Conservation (phyloP, 2,329 filamentous ascomycete species). For the Lanzia echinophila region DNA sequence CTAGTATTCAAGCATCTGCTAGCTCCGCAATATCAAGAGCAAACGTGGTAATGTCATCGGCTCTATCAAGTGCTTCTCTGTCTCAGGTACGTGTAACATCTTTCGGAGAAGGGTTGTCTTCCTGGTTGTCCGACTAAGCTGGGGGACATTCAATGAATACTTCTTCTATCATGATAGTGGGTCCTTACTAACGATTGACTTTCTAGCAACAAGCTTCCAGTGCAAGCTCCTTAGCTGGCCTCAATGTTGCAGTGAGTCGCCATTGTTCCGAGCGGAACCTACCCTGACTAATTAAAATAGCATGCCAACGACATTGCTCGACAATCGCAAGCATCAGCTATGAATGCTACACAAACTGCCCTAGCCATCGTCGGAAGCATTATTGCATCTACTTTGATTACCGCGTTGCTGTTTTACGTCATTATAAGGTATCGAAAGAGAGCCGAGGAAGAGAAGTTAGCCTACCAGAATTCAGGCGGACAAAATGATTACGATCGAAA, state of each 20-base stretch:
- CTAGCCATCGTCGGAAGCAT: conserved; percentile 38
- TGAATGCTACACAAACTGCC: conserved; percentile 38
- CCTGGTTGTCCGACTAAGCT: too few relatives aligned
- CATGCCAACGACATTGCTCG: conserved; percentile 9
- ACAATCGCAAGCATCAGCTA: conserved; percentile 32
- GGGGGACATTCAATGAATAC: background rate
- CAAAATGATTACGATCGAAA: background rate
- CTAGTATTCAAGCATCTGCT: conserved; percentile 22
- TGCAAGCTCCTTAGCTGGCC: background rate
- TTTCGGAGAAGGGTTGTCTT: too few relatives aligned
- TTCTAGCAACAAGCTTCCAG: background rate
- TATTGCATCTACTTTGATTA: conserved; percentile 37
- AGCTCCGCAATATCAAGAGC: conserved; percentile 18
- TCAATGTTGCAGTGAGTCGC: background rate
- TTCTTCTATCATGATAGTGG: too few relatives aligned
- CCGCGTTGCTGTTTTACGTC: conserved; percentile 33
- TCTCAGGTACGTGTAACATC: conserved; percentile 17
- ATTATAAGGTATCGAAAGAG: conserved; percentile 29
- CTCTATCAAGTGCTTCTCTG: conserved; percentile 17
- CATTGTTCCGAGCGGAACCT: background rate
- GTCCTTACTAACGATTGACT: too few relatives aligned
- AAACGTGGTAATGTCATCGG: conserved; percentile 18
- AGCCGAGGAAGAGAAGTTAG: background rate
- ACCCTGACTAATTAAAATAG: background rate
- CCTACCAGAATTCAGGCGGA: background rate